phyloP scores from a whole-genome alignment of 75 land plant genomes.

The Pinus tabuliformis region DNA sequence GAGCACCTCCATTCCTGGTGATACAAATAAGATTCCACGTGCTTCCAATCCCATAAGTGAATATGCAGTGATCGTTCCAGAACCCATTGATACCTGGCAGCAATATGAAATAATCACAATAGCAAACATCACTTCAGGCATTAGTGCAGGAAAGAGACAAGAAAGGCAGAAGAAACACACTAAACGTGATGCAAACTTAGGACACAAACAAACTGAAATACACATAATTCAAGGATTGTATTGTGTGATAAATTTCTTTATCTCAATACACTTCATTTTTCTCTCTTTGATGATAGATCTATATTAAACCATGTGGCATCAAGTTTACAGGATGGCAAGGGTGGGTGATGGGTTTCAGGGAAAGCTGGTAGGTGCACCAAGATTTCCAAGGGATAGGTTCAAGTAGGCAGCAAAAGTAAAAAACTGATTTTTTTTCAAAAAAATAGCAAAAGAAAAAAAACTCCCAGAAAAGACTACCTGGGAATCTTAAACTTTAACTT shows the following conservation, averaged over 20 bases:
- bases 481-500: too few relatives aligned
- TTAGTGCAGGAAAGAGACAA: background rate
- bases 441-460: too few relatives aligned
- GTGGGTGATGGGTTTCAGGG: too few relatives aligned
- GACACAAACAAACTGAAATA: background rate
- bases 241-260: background rate
- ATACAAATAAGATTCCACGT: constrained; percentile 84
- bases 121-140: background rate
- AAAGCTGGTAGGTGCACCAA: too few relatives aligned
- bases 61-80: constrained; percentile 84
- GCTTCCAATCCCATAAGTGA: constrained; percentile 88
- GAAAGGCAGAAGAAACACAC: background rate
- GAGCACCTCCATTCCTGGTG: constrained; percentile 87
- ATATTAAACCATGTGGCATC: too few relatives aligned
- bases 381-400: too few relatives aligned
- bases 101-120: constrained; percentile 2
- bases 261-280: background rate
- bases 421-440: too few relatives aligned
- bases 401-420: too few relatives aligned
- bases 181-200: background rate
- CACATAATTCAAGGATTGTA: background rate
- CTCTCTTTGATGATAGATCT: too few relatives aligned
- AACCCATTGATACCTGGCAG: constrained; percentile 77
- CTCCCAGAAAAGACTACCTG: too few relatives aligned
- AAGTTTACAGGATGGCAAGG: too few relatives aligned